Evolutionary conservation across 768 basidiomycete genomes (phyloP).

Genomic region (Auricularia sp.): DNA sequence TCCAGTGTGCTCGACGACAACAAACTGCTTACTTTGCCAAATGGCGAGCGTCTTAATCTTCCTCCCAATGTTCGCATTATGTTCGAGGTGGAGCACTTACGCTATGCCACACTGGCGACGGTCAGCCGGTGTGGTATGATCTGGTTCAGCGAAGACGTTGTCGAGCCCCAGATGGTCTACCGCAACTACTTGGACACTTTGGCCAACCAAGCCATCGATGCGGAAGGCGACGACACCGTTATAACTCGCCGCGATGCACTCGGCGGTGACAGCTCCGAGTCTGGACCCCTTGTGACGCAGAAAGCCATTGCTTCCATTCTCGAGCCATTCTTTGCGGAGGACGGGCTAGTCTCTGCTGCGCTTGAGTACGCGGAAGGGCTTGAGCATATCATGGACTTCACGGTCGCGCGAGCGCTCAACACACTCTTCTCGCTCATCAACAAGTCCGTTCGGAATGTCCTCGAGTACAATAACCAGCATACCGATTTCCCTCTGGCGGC

Average conservation of each 20-base stretch:
- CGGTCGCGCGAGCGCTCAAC: slow-evolving; percentile 78
- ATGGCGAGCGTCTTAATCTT: slow-evolving; percentile 94
- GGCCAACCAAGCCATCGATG: slow-evolving; percentile 65
- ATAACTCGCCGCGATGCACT: slow-evolving; percentile 53
- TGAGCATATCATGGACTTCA: slow-evolving; percentile 99
- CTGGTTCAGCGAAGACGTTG: slow-evolving; percentile 97
- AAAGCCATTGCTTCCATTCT: slow-evolving; percentile 64
- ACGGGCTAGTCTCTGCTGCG: slow-evolving; percentile 72
- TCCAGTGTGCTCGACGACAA: slow-evolving; percentile 95
- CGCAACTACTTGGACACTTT: slow-evolving; percentile 77
- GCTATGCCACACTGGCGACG: slow-evolving; percentile 93
- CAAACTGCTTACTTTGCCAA: slow-evolving; percentile 91
- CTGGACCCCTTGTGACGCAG: slow-evolving; percentile 61
- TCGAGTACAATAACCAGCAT: slow-evolving; percentile 93
- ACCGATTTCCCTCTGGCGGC: slow-evolving; percentile 82
- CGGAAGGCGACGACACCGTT: slow-evolving; percentile 72
- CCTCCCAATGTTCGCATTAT: slow-evolving; percentile 97
- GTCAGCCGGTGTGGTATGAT: slow-evolving; percentile 99
- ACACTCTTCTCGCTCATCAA: slow-evolving; percentile 96
- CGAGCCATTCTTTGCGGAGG: slow-evolving; percentile 72
- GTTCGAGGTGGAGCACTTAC: slow-evolving; percentile 98
- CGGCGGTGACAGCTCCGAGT: slow-evolving; percentile 13
- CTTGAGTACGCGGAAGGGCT: slow-evolving; percentile 73
- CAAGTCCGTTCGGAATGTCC: slow-evolving; percentile 86
- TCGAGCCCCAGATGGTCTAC: slow-evolving; percentile 87